Evolutionary conservation across 805 yeast genomes (phyloP).

Genomic region (Yarrowia yakushimensis): DNA sequence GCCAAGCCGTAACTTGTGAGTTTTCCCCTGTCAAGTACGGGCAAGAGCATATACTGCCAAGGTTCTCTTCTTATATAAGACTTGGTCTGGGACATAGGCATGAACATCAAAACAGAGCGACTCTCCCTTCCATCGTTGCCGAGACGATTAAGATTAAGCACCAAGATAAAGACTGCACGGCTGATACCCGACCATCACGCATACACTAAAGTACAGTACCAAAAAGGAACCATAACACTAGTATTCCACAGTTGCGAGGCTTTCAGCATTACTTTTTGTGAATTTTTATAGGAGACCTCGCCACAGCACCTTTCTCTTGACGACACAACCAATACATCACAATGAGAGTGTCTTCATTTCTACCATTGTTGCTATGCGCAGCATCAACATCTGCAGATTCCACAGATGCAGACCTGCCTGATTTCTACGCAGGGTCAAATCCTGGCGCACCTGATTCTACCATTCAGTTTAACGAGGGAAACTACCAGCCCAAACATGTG

Average conservation of each 20-base stretch:
- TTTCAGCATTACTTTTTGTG: neutral
- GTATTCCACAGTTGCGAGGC: neutral
- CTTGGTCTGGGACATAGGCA: neutral
- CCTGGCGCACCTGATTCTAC: neutral
- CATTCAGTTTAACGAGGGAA: neutral
- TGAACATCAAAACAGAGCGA: neutral
- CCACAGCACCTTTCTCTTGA: neutral
- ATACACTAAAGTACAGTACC: neutral
- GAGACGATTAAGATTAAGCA: neutral
- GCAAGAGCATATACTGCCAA: neutral
- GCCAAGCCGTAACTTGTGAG: neutral
- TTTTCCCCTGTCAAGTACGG: neutral
- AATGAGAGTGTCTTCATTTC: neutral
- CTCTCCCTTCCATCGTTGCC: neutral
- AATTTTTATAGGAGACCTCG: neutral
- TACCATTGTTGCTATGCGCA: neutral
- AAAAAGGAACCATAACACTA: neutral
- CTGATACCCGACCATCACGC: neutral
- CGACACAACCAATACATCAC: neutral
- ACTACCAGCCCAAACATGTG: neutral
- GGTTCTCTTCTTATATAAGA: neutral
- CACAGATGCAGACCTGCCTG: neutral
- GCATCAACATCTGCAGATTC: neutral
- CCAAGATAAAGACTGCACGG: constrained; percentile 1
- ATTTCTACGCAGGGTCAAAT: constrained; percentile 6